Percentiles rank a stretch among this genome's conserved stretches.
Conservation (phyloP, 352 stramenopile species). For the Phytophthora agathidicida region DNA sequence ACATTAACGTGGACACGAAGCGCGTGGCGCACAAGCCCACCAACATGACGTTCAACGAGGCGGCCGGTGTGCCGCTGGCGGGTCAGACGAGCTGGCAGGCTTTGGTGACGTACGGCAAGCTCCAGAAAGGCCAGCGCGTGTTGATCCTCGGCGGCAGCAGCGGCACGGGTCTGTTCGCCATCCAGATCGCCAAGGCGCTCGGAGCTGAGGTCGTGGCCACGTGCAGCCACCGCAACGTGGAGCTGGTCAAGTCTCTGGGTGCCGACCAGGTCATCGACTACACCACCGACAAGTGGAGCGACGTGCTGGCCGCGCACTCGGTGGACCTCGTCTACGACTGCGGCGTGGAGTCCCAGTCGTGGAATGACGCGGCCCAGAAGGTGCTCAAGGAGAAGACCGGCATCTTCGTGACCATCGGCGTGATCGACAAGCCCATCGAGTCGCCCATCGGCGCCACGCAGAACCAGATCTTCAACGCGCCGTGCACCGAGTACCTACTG, state of each 20-base stretch:
- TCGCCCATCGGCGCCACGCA: conserved; percentile 53
- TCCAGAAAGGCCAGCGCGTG: conserved; percentile 30
- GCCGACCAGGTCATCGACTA: conserved; percentile 64
- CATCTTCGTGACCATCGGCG: conserved; percentile 39
- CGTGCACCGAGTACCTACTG: conserved; percentile 25
- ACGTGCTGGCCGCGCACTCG: conserved; percentile 36
- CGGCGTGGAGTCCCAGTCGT: conserved; percentile 30
- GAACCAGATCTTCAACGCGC: conserved; percentile 9
- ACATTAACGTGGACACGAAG: conserved; percentile 31
- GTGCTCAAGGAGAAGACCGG: conserved; percentile 38
- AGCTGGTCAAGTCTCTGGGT: conserved; percentile 48
- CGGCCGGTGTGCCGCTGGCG: conserved; percentile 33
- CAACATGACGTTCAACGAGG: conserved; percentile 43
- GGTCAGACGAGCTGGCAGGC: conserved; percentile 42
- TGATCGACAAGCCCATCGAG: conserved; percentile 47
- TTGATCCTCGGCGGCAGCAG: conserved; percentile 66
- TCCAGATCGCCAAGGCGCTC: conserved; percentile 57
- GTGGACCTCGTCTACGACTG: conserved; percentile 46
- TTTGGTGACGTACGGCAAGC: conserved; percentile 30
- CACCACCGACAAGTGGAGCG: conserved; percentile 48
- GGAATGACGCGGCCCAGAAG: conserved; percentile 36
- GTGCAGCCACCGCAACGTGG: conserved; percentile 47
- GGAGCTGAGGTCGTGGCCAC: conserved; percentile 39
- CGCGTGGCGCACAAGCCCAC: conserved; percentile 46
- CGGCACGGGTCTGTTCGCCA: conserved; percentile 51